Evolutionary conservation across 441 rosid species (phyloP).

Genomic region (Jatropha multifida): DNA sequence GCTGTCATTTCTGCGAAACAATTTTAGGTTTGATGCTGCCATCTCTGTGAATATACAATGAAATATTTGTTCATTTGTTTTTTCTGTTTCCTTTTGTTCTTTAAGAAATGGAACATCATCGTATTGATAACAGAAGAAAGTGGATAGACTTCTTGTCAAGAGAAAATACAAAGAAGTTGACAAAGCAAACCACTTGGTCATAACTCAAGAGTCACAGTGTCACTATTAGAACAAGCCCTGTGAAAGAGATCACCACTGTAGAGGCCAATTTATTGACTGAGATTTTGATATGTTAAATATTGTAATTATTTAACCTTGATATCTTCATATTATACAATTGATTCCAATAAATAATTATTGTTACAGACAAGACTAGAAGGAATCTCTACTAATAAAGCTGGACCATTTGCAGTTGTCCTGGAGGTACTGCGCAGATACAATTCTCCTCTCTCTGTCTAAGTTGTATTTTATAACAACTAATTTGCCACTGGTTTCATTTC

Average conservation of each 20-base stretch:
- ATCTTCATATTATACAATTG: conserved; percentile 1
- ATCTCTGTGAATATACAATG: not conserved
- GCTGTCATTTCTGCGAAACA: not conserved
- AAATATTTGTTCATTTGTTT: no score
- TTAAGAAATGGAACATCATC: not conserved
- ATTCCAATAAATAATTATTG: conserved; percentile 4
- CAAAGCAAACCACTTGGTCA: not conserved
- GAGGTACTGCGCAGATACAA: conserved; percentile 47
- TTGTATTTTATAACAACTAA: not conserved
- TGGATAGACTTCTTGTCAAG: not conserved
- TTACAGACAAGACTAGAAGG: conserved; percentile 86
- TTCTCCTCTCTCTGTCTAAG: conserved; percentile 2
- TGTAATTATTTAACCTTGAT: not conserved
- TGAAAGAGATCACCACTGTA: not conserved
- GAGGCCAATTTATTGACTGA: not conserved
- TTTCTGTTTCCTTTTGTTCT: not conserved
- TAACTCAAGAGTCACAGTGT: not conserved
- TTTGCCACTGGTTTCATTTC: not conserved
- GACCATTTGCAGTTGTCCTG: conserved; percentile 74
- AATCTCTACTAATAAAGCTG: conserved; percentile 47
- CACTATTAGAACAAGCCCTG: not conserved
- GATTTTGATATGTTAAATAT: not conserved
- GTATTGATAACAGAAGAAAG: not conserved
- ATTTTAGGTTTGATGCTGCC: not conserved
- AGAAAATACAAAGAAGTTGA: not conserved